Evolutionary conservation across 2,329 filamentous ascomycete species (phyloP).

Genomic region (Sphaceloma murrayae): DNA sequence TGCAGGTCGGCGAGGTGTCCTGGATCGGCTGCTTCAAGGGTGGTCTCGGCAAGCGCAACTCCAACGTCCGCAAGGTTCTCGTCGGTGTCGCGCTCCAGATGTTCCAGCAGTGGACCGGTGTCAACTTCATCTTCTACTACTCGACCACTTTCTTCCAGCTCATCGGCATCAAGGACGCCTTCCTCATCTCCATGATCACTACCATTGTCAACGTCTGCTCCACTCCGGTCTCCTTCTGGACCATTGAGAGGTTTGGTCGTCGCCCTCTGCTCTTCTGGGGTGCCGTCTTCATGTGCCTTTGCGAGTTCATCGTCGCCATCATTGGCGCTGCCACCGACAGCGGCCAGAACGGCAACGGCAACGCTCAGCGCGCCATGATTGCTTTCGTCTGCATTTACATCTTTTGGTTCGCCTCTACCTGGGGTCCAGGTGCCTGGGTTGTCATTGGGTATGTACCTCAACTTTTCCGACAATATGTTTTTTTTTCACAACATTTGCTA

Average conservation of each 20-base stretch:
- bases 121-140: conserved; percentile 73
- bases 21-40: conserved; percentile 58
- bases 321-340: conserved; percentile 34
- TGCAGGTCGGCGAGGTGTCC: conserved; percentile 52
- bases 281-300: conserved; percentile 70
- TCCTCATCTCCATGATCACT: conserved; percentile 77
- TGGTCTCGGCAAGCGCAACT: conserved; percentile 42
- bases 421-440: conserved; percentile 59
- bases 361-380: conserved; percentile 51
- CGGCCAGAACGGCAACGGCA: conserved; percentile 34
- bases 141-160: conserved; percentile 77
- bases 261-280: conserved; percentile 70
- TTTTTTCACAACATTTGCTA: not conserved
- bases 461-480: no score
- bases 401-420: conserved; percentile 82
- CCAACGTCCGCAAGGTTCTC: conserved; percentile 40
- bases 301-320: conserved; percentile 78
- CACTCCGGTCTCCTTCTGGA: conserved; percentile 81
- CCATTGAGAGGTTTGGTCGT: conserved; percentile 73
- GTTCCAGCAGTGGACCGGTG: conserved; percentile 60
- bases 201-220: conserved; percentile 81
- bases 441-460: conserved; percentile 32
- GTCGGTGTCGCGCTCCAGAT: conserved; percentile 40
- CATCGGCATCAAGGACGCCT: conserved; percentile 64
- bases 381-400: conserved; percentile 87